Evolutionary conservation across 164 flowering plant genomes (phyloP).

Genomic region (Berberis thunbergii): DNA sequence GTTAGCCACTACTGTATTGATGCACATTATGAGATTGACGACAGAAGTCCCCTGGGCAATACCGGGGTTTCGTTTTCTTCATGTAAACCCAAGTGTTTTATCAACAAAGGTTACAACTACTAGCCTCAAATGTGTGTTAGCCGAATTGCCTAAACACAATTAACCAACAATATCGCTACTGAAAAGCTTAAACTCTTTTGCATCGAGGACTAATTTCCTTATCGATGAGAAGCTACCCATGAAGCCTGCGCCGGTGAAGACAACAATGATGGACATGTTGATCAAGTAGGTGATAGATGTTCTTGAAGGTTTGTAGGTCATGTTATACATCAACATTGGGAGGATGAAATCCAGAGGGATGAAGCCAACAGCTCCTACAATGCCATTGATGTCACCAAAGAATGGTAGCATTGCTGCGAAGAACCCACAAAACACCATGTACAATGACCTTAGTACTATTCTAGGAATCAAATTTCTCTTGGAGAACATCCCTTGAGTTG

Average conservation of each 20-base stretch:
- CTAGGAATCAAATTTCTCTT: slow-evolving; percentile 73
- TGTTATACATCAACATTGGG: slow-evolving; percentile 94
- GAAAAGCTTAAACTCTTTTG: slow-evolving; percentile 72
- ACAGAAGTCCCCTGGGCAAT: no score
- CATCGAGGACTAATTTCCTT: slow-evolving; percentile 76
- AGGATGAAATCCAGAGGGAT: slow-evolving; percentile 92
- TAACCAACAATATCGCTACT: slow-evolving; percentile 60
- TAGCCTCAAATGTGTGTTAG: no score
- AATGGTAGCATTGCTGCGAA: slow-evolving; percentile 97
- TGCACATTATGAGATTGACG: no score
- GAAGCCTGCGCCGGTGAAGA: slow-evolving; percentile 64
- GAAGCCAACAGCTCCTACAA: slow-evolving; percentile 89
- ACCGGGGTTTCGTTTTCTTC: no score
- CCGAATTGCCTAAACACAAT: background rate
- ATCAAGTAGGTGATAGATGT: slow-evolving; percentile 46
- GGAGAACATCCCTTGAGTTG: slow-evolving; percentile 72
- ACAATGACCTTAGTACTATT: slow-evolving; percentile 61
- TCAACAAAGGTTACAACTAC: no score
- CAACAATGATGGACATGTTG: slow-evolving; percentile 63
- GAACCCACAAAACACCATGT: slow-evolving; percentile 73
- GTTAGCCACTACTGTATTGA: no score
- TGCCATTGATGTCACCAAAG: slow-evolving; percentile 87
- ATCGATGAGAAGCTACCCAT: slow-evolving; percentile 79
- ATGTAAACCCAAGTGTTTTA: no score
- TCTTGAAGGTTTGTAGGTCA: slow-evolving; percentile 60